phyloP scores from a whole-genome alignment of 176 grass and related monocot species.

The Carex myosuroides region DNA sequence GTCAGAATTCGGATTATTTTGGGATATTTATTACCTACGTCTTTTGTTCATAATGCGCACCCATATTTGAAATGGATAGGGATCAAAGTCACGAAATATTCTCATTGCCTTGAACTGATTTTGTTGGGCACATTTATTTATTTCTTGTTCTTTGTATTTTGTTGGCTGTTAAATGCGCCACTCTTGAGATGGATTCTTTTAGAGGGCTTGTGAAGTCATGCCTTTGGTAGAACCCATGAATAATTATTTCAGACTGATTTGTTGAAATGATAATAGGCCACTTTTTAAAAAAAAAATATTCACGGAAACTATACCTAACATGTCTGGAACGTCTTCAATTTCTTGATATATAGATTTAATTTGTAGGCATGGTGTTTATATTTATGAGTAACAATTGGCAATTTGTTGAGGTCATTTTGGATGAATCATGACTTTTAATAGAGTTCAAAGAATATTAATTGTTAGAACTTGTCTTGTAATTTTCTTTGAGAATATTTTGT shows the following conservation, averaged over 20 bases:
- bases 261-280: not conserved
- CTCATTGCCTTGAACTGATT: not conserved
- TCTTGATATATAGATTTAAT: no score
- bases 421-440: no score
- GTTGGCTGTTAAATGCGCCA: not conserved
- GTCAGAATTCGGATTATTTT: not conserved
- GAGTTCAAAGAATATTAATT: no score
- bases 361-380: no score
- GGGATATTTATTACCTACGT: not conserved
- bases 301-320: no score
- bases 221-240: conserved; percentile 1
- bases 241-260: conserved; percentile 16
- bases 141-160: not conserved
- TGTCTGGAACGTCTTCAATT: no score
- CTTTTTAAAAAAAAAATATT: not conserved
- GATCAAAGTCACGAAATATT: not conserved
- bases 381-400: no score
- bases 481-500: no score
- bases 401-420: no score
- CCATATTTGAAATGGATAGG: not conserved
- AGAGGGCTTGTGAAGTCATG: not conserved
- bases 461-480: no score
- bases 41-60: not conserved
- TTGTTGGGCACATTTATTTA: not conserved
- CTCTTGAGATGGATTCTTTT: not conserved